Evolutionary conservation across 805 yeast species (phyloP).

Genomic region (Candida incommunis): DNA sequence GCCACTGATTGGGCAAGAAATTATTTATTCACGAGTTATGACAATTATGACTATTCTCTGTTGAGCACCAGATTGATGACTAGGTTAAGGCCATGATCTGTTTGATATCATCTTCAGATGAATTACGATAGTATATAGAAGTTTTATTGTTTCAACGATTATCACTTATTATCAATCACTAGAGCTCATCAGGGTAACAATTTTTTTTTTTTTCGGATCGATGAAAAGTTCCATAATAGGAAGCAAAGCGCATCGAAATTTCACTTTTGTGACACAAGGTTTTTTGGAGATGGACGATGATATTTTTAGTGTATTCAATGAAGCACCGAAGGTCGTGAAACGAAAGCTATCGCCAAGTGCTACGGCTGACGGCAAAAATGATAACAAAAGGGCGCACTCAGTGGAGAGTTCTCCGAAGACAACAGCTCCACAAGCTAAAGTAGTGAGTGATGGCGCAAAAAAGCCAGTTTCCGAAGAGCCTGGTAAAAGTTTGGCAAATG

Average conservation of each 20-base stretch:
- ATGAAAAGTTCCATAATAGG: background rate
- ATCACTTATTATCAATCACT: no score
- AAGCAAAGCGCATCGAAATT: no score
- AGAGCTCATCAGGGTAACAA: background rate
- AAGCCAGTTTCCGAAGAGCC: background rate
- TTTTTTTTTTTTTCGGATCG: constrained; percentile 3
- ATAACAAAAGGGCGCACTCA: background rate
- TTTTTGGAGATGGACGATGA: constrained; percentile 6
- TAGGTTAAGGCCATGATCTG: no score
- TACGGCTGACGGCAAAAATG: background rate
- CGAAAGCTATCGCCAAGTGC: background rate
- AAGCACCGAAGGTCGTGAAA: constrained; percentile 11
- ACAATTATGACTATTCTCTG: no score
- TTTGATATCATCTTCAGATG: no score
- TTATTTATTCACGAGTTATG: no score
- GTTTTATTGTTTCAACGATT: no score
- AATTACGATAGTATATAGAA: no score
- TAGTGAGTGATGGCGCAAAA: no score
- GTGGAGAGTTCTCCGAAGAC: background rate
- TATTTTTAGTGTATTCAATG: constrained; percentile 19
- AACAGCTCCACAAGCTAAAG: background rate
- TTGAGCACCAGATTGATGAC: no score
- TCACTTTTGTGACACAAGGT: background rate
- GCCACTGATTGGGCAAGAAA: no score
- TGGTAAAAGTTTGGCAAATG: background rate